Evolutionary conservation across 768 basidiomycete genomes (phyloP), one percentile per base, ranked within the genome.

Genomic region (Inosperma sp.): DNA sequence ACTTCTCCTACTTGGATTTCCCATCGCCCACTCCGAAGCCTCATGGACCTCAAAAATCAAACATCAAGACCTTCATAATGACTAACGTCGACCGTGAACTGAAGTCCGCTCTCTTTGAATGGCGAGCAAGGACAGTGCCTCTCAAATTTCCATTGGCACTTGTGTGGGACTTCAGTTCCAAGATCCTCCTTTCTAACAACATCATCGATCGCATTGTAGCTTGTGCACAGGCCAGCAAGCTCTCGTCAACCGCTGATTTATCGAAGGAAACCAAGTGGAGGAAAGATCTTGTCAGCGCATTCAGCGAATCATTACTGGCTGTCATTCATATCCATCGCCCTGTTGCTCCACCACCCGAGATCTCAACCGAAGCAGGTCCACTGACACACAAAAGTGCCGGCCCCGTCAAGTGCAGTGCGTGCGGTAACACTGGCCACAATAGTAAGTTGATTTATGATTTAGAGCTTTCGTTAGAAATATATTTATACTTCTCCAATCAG

Each of bases 251-350:
- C 10, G 23, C 16, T 4, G 34, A 36, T 9, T 14, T 48, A 6
- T 12, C 22, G 34, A 48, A 48, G 22, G 47, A 48, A 23, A 48
- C 47, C 12, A 48, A 23, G 6, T 48, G 47, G 47, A 22, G 30
- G 12, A 22, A 48, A 9, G 47, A 48, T 12, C 17, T 5, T 7
- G 47, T 36, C 2, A 26, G 26, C 9, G 34, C 34, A 22, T 36
- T 48, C 17, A 34, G 19, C 14, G 31, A 48, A 2, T 48, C 17
- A 2, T 6, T 48, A 21, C 30, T 33, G 31, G 30, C 19, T 16
- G 25, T 48, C 5, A n/a, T 37, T 25, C 34, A n/a, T 33, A 3
- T 4, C 7, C 35, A 48, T 36, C 16, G 26, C 10, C 34, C 34
- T 30, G 21, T 30, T 9, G 22, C 14, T 2, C 6, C 9, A 16